These are phyloP conservation scores for Neofusicoccum sp. DNA, from an alignment of 2,329 filamentous ascomycete genomes.

Conservation along the genomic window DNA sequence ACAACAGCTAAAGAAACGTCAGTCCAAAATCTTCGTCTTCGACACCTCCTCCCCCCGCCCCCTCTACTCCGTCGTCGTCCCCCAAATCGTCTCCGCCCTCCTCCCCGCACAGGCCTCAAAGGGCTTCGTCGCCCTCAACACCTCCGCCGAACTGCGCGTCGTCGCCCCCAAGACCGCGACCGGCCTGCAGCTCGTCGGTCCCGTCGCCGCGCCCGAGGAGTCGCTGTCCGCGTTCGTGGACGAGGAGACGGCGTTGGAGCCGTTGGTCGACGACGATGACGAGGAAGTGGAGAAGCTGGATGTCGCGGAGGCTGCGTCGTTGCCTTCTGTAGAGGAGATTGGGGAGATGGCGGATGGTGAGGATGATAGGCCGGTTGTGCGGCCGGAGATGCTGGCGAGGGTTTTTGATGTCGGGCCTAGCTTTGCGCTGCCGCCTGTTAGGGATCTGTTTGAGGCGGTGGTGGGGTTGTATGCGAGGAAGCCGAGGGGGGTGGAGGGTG, in stretches of 20 bases:
- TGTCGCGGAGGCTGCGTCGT: neutral
- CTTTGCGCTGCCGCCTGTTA: constrained; percentile 70
- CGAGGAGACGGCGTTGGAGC: constrained; percentile 24
- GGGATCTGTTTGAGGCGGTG: constrained; percentile 76
- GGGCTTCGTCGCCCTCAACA: constrained; percentile 76
- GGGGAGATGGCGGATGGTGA: constrained; percentile 41
- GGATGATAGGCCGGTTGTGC: constrained; percentile 62
- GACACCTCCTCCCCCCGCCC: constrained; percentile 61
- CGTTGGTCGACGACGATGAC: constrained; percentile 31
- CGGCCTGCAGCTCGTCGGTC: constrained; percentile 32
- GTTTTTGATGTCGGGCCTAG: constrained; percentile 71
- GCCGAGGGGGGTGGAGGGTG: constrained; percentile 35
- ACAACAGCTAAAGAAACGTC: constrained; percentile 22
- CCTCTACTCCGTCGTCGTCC: constrained; percentile 58
- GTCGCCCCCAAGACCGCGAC: constrained; percentile 36
- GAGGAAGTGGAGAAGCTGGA: constrained; percentile 32
- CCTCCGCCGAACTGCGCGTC: constrained; percentile 69
- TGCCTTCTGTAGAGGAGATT: constrained; percentile 34
- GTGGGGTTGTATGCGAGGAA: constrained; percentile 65
- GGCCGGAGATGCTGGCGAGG: constrained; percentile 67
- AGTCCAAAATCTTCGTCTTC: constrained; percentile 65
- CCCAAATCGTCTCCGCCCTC: constrained; percentile 66
- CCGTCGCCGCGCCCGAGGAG: constrained; percentile 31
- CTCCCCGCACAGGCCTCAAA: constrained; percentile 62
- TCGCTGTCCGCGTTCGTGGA: constrained; percentile 30